Evolutionary conservation across 306 rosid genomes (phyloP), one percentile per base, ranked within the genome.

Genomic region (Quercus mongolica): DNA sequence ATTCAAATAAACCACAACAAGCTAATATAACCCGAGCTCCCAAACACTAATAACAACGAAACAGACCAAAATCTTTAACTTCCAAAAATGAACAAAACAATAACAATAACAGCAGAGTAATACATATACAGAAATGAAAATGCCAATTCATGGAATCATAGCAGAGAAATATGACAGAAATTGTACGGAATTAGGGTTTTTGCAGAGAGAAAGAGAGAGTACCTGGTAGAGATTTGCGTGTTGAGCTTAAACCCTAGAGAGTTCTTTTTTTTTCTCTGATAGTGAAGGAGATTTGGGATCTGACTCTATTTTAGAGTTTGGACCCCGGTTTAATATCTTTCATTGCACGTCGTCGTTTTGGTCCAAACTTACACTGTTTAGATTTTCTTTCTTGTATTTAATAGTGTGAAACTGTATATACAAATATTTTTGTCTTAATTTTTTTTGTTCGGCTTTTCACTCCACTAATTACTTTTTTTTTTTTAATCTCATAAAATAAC

Each of bases 241-340:
- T 14, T 25, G 11, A 7, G 46, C 46, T 38, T 38, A 65, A 80
- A 80, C 83, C 79, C 83, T 79, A 73, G 51, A 46, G 56, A 62
- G 52, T n/a, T 30, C 38, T 15, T 62, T 71, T 3, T 46, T 62
- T 61, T 51, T 61, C 82, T 62, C 0, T 2, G 19, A 14, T 15
- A 25, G n/a, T 26, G 69, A 26, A 26, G 68, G 1, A 23, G 68
- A 62, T 4, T 4, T 4, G 5, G 63, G 5, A 49, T 12, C 1
- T 49, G 54, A 49, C 54, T 12, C 4, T 49, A 4, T 11, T 49
- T 46, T 2, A 3, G 54, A 49, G 3, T 12, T 49, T 10, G 17
- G 17, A 49, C 54, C 54, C 17, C 0, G 17, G 17, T 12, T 49
- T 10, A 12, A 49, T 49, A 49, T 12, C 15, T 10, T 12, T 1